Conservation (phyloP, 169 alveolate genomes). For the Plasmodium malariae region DNA sequence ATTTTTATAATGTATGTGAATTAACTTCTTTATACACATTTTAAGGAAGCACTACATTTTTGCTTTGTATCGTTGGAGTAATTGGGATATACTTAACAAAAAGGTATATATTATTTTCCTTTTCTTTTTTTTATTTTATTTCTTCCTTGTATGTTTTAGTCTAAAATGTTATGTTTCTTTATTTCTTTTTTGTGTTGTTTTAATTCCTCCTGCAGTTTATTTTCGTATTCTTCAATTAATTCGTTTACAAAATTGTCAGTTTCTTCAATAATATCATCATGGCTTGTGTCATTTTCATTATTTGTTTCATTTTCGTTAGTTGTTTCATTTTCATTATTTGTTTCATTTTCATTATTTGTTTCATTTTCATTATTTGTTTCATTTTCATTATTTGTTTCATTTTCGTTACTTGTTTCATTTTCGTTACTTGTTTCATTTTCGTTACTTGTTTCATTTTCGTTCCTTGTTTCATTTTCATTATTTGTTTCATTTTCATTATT, state of each 20-base stretch:
- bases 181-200: conserved; percentile 26
- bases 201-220: conserved; percentile 1
- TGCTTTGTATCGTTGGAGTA: neutral
- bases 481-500: no score
- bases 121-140: neutral
- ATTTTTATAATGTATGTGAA: neutral
- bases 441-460: no score
- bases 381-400: no score
- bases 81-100: neutral
- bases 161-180: conserved; percentile 22
- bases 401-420: no score
- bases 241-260: conserved; percentile 46
- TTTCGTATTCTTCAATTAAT: conserved; percentile 39
- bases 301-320: neutral
- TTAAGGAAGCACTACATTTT: neutral
- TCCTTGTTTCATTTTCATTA: no score
- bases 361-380: neutral
- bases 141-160: neutral
- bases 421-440: no score
- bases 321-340: neutral
- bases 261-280: conserved; percentile 1
- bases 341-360: neutral
- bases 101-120: neutral
- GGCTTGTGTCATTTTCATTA: neutral
- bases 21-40: neutral